phyloP scores from a whole-genome alignment of 2,329 filamentous ascomycete genomes.

The Sordariomycetes sp. region DNA sequence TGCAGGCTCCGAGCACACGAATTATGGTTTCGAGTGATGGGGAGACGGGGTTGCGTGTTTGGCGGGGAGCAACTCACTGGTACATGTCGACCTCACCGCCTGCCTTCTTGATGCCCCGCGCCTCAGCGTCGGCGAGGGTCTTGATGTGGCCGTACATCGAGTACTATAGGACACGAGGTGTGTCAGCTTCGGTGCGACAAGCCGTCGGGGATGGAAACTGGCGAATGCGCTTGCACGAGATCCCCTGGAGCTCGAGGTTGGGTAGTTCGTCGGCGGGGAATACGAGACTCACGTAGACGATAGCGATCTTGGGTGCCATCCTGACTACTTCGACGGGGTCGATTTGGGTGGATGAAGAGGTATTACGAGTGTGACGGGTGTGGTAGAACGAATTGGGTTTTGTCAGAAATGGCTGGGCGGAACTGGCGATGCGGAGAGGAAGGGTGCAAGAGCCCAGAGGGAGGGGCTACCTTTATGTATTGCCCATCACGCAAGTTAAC shows the following conservation, averaged over 20 bases:
- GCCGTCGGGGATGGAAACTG: not conserved
- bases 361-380: not conserved
- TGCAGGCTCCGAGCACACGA: not conserved
- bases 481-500: no score
- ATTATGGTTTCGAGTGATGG: not conserved
- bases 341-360: slow-evolving; percentile 2
- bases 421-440: no score
- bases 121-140: slow-evolving; percentile 76
- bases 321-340: slow-evolving; percentile 16
- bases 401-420: not conserved
- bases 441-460: no score
- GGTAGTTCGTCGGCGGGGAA: not conserved
- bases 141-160: slow-evolving; percentile 89
- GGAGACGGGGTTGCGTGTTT: not conserved
- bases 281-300: slow-evolving; percentile 62
- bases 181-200: not conserved
- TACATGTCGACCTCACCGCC: slow-evolving; percentile 72
- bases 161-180: slow-evolving; percentile 42
- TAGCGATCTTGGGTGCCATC: slow-evolving; percentile 87
- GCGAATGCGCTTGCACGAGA: not conserved
- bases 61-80: slow-evolving; percentile 41
- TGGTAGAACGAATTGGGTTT: not conserved
- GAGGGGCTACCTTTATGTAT: no score
- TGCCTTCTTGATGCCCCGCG: slow-evolving; percentile 76
- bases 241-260: not conserved